These are phyloP conservation scores for Cladorrhinum sp. DNA, from an alignment of 2,329 filamentous ascomycete genomes.

Conservation along the genomic window DNA sequence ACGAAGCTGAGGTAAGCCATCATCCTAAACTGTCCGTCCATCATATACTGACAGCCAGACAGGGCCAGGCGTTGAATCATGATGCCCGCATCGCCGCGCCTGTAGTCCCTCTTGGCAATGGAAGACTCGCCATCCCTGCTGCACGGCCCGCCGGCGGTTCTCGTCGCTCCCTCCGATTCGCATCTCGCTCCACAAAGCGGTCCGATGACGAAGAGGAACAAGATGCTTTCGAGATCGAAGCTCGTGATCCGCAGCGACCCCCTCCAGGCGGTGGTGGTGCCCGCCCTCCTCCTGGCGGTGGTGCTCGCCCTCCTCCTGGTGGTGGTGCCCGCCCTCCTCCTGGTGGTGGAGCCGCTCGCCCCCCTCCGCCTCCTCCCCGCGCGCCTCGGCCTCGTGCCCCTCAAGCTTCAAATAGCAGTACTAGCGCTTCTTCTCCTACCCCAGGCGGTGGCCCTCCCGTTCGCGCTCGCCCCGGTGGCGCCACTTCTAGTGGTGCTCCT, in stretches of 20 bases:
- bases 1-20: background rate
- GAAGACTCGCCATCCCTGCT: background rate
- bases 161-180: background rate
- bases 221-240: background rate
- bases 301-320: background rate
- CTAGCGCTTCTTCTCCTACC: background rate
- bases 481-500: background rate
- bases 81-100: background rate
- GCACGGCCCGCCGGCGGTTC: background rate
- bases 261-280: background rate
- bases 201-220: background rate
- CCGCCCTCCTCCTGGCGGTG: background rate
- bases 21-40: background rate
- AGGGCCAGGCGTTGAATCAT: background rate
- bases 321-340: background rate
- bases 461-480: no score
- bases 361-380: background rate
- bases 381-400: background rate
- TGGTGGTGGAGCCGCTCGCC: background rate
- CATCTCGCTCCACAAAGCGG: background rate
- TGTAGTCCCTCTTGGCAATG: background rate
- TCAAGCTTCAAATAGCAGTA: background rate
- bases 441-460: background rate
- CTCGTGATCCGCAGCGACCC: background rate
- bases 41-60: background rate